These are phyloP conservation scores for Abrus precatorius DNA, from an alignment of 306 rosid species.

Conservation along the genomic window DNA sequence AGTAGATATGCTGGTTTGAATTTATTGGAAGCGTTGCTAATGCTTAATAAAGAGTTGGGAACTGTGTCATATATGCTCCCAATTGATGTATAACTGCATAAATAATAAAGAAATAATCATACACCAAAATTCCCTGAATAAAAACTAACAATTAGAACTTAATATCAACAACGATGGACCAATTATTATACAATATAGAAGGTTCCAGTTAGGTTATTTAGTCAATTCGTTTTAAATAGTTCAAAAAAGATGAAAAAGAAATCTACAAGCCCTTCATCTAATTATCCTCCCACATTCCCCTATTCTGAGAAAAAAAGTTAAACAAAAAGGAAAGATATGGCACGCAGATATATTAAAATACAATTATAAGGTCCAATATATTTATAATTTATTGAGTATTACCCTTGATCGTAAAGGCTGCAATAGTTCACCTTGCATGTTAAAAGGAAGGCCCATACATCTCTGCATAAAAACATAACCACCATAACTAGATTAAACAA, in stretches of 20 bases:
- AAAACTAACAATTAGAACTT: constrained; percentile 32
- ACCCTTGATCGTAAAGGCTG: constrained; percentile 98
- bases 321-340: constrained; percentile 32
- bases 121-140: constrained; percentile 35
- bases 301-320: constrained; percentile 1
- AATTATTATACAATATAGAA: constrained; percentile 27
- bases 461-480: constrained; percentile 69
- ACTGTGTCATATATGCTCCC: constrained; percentile 91
- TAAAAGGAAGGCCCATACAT: constrained; percentile 94
- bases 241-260: constrained; percentile 23
- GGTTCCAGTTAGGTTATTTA: constrained; percentile 3
- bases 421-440: constrained; percentile 88
- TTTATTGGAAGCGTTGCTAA: constrained; percentile 57
- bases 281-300: constrained; percentile 10
- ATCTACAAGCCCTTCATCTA: constrained; percentile 35
- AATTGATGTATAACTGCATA: constrained; percentile 88
- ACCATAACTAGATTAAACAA: constrained; percentile 48
- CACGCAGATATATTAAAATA: constrained; percentile 33
- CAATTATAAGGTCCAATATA: neutral
- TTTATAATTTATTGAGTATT: constrained; percentile 52
- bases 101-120: constrained; percentile 41
- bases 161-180: constrained; percentile 41
- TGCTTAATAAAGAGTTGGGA: constrained; percentile 80
- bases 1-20: constrained; percentile 94
- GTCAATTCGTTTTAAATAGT: constrained; percentile 2